These are phyloP conservation scores for Neurospora tetrasperma DNA, from an alignment of 495 filamentous ascomycete genomes.

Conservation along the genomic window DNA sequence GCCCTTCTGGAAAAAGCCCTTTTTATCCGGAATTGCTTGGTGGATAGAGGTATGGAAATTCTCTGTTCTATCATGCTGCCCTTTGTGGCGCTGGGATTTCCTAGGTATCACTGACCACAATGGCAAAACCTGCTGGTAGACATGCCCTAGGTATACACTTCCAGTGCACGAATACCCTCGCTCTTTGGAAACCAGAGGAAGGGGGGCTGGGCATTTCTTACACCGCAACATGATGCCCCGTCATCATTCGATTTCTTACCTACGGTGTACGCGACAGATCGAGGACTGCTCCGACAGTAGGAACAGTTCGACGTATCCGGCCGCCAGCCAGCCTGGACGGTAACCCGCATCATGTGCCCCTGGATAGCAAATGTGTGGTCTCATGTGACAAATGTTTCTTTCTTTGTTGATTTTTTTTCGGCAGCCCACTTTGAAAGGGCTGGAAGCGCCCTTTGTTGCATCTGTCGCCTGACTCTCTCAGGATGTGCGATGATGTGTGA, in stretches of 20 bases:
- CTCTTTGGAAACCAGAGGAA: too few relatives aligned
- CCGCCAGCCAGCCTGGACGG: neutral
- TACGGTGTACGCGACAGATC: neutral
- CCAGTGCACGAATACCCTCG: too few relatives aligned
- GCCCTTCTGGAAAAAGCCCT: neutral
- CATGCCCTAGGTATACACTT: too few relatives aligned
- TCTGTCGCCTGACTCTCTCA: neutral
- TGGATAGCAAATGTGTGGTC: neutral
- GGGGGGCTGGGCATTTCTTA: too few relatives aligned
- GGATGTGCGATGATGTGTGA: neutral
- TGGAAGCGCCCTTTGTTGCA: neutral
- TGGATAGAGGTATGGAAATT: neutral
- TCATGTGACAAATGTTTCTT: neutral
- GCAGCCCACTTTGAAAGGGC: neutral
- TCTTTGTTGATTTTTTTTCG: neutral
- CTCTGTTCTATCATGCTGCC: neutral
- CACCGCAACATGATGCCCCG: too few relatives aligned
- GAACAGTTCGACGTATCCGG: neutral
- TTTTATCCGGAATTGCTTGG: neutral
- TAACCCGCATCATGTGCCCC: neutral
- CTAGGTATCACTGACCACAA: too few relatives aligned
- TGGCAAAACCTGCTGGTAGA: too few relatives aligned
- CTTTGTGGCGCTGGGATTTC: neutral
- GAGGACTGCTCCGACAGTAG: neutral
- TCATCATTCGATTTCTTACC: too few relatives aligned